Conservation (phyloP, 257 asterid species). For the Solanum pennellii region DNA sequence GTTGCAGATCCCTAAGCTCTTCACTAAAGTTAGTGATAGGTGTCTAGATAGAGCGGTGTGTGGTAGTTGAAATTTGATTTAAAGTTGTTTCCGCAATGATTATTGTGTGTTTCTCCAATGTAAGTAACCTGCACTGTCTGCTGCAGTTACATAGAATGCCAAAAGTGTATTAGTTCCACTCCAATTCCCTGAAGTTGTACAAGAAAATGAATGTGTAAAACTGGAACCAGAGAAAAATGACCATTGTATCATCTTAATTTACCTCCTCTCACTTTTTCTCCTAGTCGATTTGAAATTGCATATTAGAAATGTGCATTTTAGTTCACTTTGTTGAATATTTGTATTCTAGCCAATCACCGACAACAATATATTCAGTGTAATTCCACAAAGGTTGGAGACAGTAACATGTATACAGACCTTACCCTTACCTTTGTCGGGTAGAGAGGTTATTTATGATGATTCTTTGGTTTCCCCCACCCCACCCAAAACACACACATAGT, state of each 20-base stretch:
- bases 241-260: not conserved
- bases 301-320: not conserved
- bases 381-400: not conserved
- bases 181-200: not conserved
- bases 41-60: not conserved
- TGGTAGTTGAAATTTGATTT: not conserved
- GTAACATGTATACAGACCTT: not conserved
- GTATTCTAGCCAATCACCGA: not conserved
- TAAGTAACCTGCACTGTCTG: not conserved
- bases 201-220: not conserved
- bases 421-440: not conserved
- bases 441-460: not conserved
- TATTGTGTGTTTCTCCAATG: not conserved
- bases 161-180: not conserved
- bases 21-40: not conserved
- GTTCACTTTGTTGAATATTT: not conserved
- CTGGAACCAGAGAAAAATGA: not conserved
- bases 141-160: not conserved
- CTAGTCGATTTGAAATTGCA: not conserved
- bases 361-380: not conserved
- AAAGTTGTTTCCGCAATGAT: not conserved
- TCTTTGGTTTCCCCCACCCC: too few relatives aligned
- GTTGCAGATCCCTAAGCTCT: not conserved
- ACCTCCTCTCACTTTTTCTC: not conserved
- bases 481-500: not conserved